Evolutionary conservation across 495 filamentous ascomycete species (phyloP), one percentile per base, ranked within the genome.

Genomic region (Penicillium macrosclerotiorum): DNA sequence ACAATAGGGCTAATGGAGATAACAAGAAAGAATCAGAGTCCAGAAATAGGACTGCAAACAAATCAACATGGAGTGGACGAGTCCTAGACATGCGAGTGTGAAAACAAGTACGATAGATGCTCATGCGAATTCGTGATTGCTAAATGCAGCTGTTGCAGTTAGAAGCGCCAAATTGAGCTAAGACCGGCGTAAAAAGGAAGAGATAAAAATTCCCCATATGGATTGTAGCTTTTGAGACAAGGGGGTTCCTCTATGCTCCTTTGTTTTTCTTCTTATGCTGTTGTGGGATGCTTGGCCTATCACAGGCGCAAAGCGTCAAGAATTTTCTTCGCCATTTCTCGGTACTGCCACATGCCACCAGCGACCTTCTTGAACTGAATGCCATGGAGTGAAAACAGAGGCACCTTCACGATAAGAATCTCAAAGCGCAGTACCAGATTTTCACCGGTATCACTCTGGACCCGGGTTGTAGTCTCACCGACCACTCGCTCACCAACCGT

Each of bases 281-380:
- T 33, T 45, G 23, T 8, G 38, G 12, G 25, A 18, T 12, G 16
- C 13, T 3, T 29, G 25, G 22, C 32, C 34, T 38, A 12, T 23
- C 45, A 96, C 48, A 98, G 77, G 62, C 88, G 80, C 60, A 99
- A 64, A 55, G 92, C 90, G 57, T 85, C 79, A 52, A 99, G 72
- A 62, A 99, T 97, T 60, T 88, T 88, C 65, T 94, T 89, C 32
- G 93, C 93, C 88, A 97, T 90, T 50, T 89, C 88, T 71, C 96
- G 95, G 62, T 96, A 99, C 67, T 96, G 90, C 91, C 91, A 96
- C 49, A 93, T 96, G 29, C 91, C 88, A 5, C 93, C 95, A 22
- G 88, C 82, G 34, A 97, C 83, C 65, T 92, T 89, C 77, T 99
- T 99, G 74, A 99, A 99, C 65, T 99, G 93, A 37, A 99, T 89